phyloP scores from a whole-genome alignment of 805 yeast genomes.

The Cyberlindnera maritima region DNA sequence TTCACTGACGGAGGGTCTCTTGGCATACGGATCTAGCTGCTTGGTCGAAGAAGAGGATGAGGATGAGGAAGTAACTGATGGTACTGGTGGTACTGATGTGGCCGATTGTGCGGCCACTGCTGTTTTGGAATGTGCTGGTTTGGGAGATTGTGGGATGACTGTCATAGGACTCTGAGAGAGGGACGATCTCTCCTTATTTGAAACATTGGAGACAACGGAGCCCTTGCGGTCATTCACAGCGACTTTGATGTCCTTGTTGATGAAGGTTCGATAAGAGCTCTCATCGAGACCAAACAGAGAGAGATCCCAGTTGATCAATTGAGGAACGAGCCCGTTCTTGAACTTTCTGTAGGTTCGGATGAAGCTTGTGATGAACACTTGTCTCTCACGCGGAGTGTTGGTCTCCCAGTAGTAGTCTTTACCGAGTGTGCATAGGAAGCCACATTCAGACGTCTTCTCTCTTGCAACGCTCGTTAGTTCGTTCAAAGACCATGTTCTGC shows the following conservation, averaged over 20 bases:
- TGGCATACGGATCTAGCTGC: neutral
- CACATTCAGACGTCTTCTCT: slow-evolving; percentile 50
- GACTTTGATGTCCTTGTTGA: slow-evolving; percentile 16
- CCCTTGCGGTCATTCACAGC: neutral
- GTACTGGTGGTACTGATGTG: neutral
- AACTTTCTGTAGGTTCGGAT: slow-evolving; percentile 53
- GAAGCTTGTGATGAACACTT: slow-evolving; percentile 53
- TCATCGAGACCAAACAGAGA: slow-evolving; percentile 38
- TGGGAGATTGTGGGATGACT: neutral
- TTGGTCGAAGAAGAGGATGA: too few relatives aligned
- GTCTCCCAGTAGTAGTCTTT: slow-evolving; percentile 87
- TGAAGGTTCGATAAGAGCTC: slow-evolving; percentile 30
- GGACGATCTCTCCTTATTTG: neutral
- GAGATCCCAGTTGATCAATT: slow-evolving; percentile 50
- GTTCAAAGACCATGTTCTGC: slow-evolving; percentile 86
- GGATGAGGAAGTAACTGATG: too few relatives aligned
- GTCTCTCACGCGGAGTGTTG: slow-evolving; percentile 51
- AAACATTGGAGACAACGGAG: neutral
- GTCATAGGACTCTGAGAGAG: neutral
- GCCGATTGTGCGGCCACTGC: neutral
- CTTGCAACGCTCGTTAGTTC: slow-evolving; percentile 59
- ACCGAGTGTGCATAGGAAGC: slow-evolving; percentile 59
- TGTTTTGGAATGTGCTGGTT: neutral
- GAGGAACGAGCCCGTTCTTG: slow-evolving; percentile 54
- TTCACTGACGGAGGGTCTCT: neutral